Evolutionary conservation across 495 filamentous ascomycete species (phyloP), one percentile per base, ranked within the genome.

Genomic region (Penicillium maclennaniae): DNA sequence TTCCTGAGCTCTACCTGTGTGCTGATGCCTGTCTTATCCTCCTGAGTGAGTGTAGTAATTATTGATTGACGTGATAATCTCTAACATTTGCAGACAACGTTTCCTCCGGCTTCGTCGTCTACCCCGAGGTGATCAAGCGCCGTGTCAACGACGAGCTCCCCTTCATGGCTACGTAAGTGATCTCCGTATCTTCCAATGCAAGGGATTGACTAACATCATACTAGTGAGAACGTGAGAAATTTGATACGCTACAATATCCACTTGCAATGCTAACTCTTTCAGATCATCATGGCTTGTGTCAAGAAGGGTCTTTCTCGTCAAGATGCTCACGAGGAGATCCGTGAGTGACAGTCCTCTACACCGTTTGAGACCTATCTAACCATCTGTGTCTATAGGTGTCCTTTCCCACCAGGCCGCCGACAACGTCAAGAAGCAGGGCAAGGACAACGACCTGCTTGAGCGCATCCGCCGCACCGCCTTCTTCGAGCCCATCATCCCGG

Each of bases 291-390:
- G 91, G 83, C 83, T 63, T 80, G 93, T 45, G 84, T 88, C 37
- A 78, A 79, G 53, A 80, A 86, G 58, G 91, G 91, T 26, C 79
- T 78, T 14, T 89, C 83, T 38, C 79, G 95, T 45, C 93, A 98
- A 67, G 88, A 96, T 21, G 87, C 93, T 4, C 95, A 98, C 68
- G 93, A 97, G 74, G 76, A 90, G 64, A 91, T 97, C 53, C 76
- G 77, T 68, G 69, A 54, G 58, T 68, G 41, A 21, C 37, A 4
- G 15, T 19, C 4, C 23, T 41, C 14, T 16, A 16, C 19, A 42
- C 14, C 9, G 19, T 50, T 16, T 10, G 20, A 44, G 15, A 0
- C 12, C 16, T 9, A 45, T 44, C 44, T 53, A 56, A 49, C n/a
- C 12, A 15, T 43, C 34, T 37, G 16, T 16, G n/a, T 23, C 8